Conservation (phyloP, 345 rosid genomes). For the Litchi chinensis region DNA sequence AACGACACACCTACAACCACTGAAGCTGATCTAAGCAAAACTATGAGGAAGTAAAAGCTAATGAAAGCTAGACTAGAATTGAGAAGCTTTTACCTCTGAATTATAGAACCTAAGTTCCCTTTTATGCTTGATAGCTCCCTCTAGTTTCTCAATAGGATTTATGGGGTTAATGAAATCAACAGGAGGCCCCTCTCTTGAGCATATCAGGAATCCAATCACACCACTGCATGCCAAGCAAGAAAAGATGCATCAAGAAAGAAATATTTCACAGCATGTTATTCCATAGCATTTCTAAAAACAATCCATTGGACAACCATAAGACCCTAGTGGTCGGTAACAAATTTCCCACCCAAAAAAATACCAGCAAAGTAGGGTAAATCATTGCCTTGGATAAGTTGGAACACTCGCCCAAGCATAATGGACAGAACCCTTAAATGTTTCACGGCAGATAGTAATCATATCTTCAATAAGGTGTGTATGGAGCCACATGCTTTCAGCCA, state of each 20-base stretch:
- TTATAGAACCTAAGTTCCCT: constrained; percentile 81
- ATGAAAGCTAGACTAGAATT: background rate
- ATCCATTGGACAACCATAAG: background rate
- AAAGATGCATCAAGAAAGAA: background rate
- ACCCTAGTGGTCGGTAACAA: constrained; percentile 1
- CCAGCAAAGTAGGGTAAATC: background rate
- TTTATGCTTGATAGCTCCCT: constrained; percentile 61
- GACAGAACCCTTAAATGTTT: constrained; percentile 81
- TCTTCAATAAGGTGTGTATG: constrained; percentile 93
- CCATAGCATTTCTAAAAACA: background rate
- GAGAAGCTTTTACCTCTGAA: constrained; percentile 57
- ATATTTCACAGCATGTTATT: background rate
- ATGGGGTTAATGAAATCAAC: constrained; percentile 85
- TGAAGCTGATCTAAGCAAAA: background rate
- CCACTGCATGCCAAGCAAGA: constrained; percentile 55
- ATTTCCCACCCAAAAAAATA: background rate
- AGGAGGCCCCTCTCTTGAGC: constrained; percentile 76
- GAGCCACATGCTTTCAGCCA: constrained; percentile 99
- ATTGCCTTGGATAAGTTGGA: constrained; percentile 94
- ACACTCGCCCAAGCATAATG: constrained; percentile 96
- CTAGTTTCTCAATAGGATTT: constrained; percentile 86
- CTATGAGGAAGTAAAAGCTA: background rate
- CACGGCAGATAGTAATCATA: constrained; percentile 69
- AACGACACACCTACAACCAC: background rate
- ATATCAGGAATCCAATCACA: constrained; percentile 79